phyloP scores from a whole-genome alignment of 1,284 basidiomycete genomes.

The Singerocomus inundabilis region DNA sequence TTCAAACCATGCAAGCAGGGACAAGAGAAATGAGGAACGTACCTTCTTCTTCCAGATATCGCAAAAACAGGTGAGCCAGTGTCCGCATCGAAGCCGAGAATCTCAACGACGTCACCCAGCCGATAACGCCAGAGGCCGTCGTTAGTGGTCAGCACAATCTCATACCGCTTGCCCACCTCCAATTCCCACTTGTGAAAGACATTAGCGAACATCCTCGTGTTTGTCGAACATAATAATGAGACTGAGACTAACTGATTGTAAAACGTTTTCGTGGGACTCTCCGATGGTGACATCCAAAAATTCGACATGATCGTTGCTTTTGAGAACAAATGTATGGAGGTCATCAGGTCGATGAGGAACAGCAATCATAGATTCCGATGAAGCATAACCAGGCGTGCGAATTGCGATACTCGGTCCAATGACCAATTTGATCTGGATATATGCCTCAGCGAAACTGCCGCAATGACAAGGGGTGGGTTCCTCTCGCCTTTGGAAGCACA shows the following conservation, averaged over 20 bases:
- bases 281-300: no score
- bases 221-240: no score
- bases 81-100: conserved; percentile 6
- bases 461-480: no score
- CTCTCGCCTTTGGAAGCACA: conserved; percentile 1
- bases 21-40: background rate
- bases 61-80: conserved; percentile 8
- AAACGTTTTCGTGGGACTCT: conserved; percentile 1
- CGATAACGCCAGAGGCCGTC: conserved; percentile 15
- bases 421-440: background rate
- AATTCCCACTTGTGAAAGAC: conserved; percentile 10
- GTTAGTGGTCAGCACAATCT: conserved; percentile 11
- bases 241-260: background rate
- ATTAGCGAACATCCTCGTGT: background rate
- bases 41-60: conserved; percentile 6
- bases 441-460: background rate
- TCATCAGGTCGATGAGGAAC: background rate
- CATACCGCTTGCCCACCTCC: no score
- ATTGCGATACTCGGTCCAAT: conserved; percentile 9
- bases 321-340: background rate
- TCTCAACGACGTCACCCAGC: no score
- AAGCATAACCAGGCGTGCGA: conserved; percentile 2
- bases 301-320: background rate
- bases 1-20: background rate
- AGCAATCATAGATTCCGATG: conserved; percentile 5